Evolutionary conservation across 1,284 basidiomycete genomes (phyloP), one percentile per base, ranked within the genome.

Genomic region (Microbotryum scabiosae): DNA sequence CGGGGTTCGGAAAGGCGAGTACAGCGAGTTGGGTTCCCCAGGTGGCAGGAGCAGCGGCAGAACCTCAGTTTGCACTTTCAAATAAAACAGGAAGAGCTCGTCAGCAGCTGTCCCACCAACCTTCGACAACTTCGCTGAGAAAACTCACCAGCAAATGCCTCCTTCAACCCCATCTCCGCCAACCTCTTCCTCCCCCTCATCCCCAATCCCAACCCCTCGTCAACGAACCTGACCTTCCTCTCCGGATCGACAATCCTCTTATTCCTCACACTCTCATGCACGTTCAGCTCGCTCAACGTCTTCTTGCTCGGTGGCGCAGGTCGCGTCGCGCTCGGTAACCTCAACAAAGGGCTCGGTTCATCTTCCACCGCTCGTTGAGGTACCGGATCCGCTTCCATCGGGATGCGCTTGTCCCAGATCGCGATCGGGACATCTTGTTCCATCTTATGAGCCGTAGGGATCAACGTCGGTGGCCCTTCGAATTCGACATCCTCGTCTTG

Each of bases 61-160:
- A 9, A 92, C 81, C 18, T 81, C 81, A 0, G 87, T 89, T 78
- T 94, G 91, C 10, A 94, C 90, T 87, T 71, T 36, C 2, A 21
- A 26, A 41, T 41, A 18, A n/a, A 9, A 47, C 50, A 68, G 55
- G 32, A 43, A n/a, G 32, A 48, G 7, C 32, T 30, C 36, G 36
- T 41, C 16, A 25, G 43, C 25, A 54, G 16, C 6, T 47, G 18
- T 12, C 28, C 1, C 3, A 25, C 7, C 1, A 47, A 62, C 30
- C 30, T 30, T 30, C 30, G 30, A 30, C 30, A 9, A 30, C 30
- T 30, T 9, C 30, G 8, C 30, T 12, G 21, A 21, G 51, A 6
- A 23, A n/a, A 76, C 82, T 67, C 71, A 90, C 90, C 89, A 59
- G 91, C 89, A 75, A 96, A 94, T 61, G 93, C 78, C 61, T 90